phyloP scores from a whole-genome alignment of 2,329 filamentous ascomycete genomes.

The Plenodomus tracheiphilus region DNA sequence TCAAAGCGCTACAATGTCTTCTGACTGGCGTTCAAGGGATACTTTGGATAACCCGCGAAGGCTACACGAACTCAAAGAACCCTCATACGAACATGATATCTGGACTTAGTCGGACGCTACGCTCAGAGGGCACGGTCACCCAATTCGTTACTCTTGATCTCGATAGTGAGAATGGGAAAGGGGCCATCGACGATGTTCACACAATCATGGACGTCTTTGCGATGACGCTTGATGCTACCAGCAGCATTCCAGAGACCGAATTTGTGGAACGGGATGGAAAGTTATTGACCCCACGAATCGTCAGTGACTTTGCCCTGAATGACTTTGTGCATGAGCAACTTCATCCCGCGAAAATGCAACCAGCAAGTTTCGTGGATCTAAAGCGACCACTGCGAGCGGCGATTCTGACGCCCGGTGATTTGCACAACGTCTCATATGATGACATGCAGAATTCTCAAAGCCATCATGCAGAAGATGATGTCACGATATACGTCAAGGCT shows the following conservation, averaged over 20 bases:
- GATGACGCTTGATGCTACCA: neutral
- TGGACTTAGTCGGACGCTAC: conserved; percentile 14
- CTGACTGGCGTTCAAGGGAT: conserved; percentile 6
- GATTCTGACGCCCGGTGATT: conserved; percentile 14
- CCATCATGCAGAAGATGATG: conserved; percentile 18
- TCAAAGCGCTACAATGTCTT: conserved; percentile 4
- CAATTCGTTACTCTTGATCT: conserved; percentile 16
- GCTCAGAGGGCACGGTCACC: conserved; percentile 11
- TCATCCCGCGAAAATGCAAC: conserved; percentile 20
- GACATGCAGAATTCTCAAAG: conserved; percentile 11
- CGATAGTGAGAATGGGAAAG: neutral
- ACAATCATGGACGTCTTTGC: neutral
- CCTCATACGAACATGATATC: conserved; percentile 15
- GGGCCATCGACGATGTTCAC: neutral
- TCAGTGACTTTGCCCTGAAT: conserved; percentile 24
- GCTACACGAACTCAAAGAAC: conserved; percentile 2
- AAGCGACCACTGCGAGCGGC: conserved; percentile 15
- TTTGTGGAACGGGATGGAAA: conserved; percentile 4
- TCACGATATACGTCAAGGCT: conserved; percentile 43
- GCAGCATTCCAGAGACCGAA: conserved; percentile 9
- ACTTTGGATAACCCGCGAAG: conserved; percentile 12
- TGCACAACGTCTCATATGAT: conserved; percentile 22
- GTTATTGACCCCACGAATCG: conserved; percentile 13
- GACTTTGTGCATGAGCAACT: conserved; percentile 24
- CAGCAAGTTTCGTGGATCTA: conserved; percentile 12